Evolutionary conservation across 495 filamentous ascomycete genomes (phyloP), one percentile per base, ranked within the genome.

Genomic region (Cryomyces antarcticus): DNA sequence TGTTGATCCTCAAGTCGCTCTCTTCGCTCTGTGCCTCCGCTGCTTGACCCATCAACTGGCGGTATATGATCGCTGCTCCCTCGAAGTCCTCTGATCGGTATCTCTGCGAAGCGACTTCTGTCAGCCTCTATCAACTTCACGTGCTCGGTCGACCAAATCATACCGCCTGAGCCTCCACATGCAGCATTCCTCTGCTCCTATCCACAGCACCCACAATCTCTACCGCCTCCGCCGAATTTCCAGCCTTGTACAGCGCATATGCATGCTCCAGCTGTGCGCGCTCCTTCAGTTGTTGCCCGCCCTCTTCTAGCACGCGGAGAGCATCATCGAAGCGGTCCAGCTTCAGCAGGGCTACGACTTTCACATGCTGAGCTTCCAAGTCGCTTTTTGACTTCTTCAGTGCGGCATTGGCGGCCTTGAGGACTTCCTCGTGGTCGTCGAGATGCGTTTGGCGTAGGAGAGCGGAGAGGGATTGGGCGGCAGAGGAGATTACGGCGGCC

Each of bases 261-360:
- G 84, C 82, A 57, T 80, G 80, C 61, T 94, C 89, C 37, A 93
- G 59, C 7, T 64, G 52, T 28, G 80, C 87, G 31, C 56, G 57
- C 39, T 75, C 63, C 55, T 79, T 79, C 44, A 94, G 57, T 41
- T 57, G 60, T 49, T 79, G 66, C 31, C 79, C 81, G 37, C 70
- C 78, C 33, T 77, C 71, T 53, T 84, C 75, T 44, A 96, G 69
- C 30, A 75, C 72, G 37, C 73, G 75, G 39, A 93, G 65, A 24
- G 85, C 80, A 62, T 97, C 89, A 13, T 89, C 79, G 58, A 79
- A 95, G 45, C 87, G 83, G 57, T 99, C 92, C 41, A 96, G 76
- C 56, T 92, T 93, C 41, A 96, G 61, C 31, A 99, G 69, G 7
- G 89, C 86, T 33, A 96, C 80, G 7, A 77, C 69, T 48, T 82